These are phyloP conservation scores for Tylopilus rubrobrunneus DNA, from an alignment of 768 basidiomycete species.

Conservation along the genomic window DNA sequence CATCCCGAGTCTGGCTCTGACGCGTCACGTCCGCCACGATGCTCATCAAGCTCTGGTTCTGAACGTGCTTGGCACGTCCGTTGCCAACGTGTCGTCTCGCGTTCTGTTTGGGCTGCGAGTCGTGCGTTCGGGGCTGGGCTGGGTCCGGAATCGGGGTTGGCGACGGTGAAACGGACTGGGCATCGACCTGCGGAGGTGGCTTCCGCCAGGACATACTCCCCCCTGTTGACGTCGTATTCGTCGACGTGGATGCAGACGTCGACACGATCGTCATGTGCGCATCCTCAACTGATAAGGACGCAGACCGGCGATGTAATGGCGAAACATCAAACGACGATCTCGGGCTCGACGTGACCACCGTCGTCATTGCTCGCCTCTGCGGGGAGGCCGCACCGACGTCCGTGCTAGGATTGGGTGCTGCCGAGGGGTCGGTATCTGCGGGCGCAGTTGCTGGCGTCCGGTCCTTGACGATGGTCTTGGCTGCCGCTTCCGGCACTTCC, in stretches of 20 bases:
- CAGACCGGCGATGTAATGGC: conserved; percentile 11
- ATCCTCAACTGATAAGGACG: conserved; percentile 11
- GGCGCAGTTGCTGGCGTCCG: background rate
- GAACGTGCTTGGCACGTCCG: conserved; percentile 11
- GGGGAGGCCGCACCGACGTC: background rate
- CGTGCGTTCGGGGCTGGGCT: background rate
- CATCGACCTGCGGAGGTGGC: conserved; percentile 1
- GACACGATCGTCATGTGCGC: background rate
- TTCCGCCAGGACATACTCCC: conserved; percentile 9
- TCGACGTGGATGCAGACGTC: background rate
- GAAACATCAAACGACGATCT: background rate
- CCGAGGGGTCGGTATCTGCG: background rate
- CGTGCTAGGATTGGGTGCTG: too few relatives aligned
- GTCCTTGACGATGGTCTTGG: background rate
- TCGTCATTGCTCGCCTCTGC: conserved; percentile 4
- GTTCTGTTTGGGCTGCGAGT: conserved; percentile 6
- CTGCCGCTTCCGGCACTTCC: background rate
- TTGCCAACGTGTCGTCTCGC: conserved; percentile 8
- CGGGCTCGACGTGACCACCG: background rate
- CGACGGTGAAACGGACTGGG: background rate
- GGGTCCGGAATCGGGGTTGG: background rate
- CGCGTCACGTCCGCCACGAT: conserved; percentile 61
- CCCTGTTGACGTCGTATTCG: background rate
- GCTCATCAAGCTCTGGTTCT: conserved; percentile 52
- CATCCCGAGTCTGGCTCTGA: conserved; percentile 13